These are phyloP conservation scores for Emmonsia crescens DNA, from an alignment of 2,329 filamentous ascomycete genomes.

Conservation along the genomic window DNA sequence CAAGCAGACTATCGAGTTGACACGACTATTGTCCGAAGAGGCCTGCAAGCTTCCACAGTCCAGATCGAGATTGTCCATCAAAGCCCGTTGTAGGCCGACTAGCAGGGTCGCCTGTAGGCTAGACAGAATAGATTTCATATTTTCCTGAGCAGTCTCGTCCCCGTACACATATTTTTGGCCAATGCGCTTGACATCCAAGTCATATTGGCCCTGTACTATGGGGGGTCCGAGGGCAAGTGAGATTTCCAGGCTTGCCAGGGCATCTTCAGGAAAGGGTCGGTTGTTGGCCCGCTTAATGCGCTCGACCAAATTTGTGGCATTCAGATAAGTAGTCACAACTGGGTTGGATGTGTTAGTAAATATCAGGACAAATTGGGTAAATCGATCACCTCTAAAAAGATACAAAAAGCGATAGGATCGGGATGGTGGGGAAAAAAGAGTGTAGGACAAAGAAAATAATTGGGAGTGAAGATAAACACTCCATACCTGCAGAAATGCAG, in stretches of 20 bases:
- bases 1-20: constrained; percentile 26
- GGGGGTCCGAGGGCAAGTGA: constrained; percentile 26
- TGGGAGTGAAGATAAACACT: not conserved
- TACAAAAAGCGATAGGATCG: not conserved
- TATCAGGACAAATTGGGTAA: not conserved
- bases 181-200: constrained; percentile 23
- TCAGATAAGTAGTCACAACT: constrained; percentile 10
- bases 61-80: constrained; percentile 21
- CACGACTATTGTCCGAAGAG: constrained; percentile 28
- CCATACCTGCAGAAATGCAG: constrained; percentile 3
- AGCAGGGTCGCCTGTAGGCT: constrained; percentile 27
- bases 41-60: constrained; percentile 24
- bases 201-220: constrained; percentile 29
- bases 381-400: not conserved
- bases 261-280: not conserved
- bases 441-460: not conserved
- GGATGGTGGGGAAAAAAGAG: not conserved
- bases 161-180: constrained; percentile 26
- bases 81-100: constrained; percentile 22
- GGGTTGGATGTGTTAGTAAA: not conserved
- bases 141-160: constrained; percentile 27
- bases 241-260: constrained; percentile 19
- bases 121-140: constrained; percentile 31
- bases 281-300: constrained; percentile 6
- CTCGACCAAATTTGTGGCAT: constrained; percentile 11